Evolutionary conservation across 2,329 filamentous ascomycete genomes (phyloP), one percentile per base, ranked within the genome.

Genomic region (Aureobasidium melanogenum): DNA sequence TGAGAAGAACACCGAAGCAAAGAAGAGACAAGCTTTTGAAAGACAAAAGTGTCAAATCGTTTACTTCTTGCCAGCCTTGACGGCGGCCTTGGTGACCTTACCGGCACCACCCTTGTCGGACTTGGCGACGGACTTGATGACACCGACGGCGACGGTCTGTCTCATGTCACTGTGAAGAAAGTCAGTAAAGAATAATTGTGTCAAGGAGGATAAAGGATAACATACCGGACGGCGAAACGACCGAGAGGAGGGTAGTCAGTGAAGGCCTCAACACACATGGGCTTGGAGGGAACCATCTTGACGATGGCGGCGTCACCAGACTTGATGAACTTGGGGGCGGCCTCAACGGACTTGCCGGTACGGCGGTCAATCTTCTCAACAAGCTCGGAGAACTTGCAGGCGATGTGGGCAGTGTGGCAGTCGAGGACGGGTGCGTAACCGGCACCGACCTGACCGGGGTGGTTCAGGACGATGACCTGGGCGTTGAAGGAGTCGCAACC

Each of bases 221-320:
- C 79, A 89, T 93, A 50, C 47, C 47, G 93, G 86, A 99, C 94
- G 80, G 94, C 94, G 87, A 99, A 99, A 88, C 94, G 93, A 80
- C 94, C 94, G 74, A 99, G 91, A 80, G 94, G 94, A 76, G 94
- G 93, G 86, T 97, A 99, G 77, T 97, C 91, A 75, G 92, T 97
- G 91, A 97, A 99, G 73, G 94, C 84, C 91, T 99, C 94, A 81
- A 99, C 94, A 82, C 94, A 99, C 94, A 99, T 99, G 79, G 94
- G 94, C 92, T 99, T 99, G 84, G 93, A 97, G 79, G 94, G 94
- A 85, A 97, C 78, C 94, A 99, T 97, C 91, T 97, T 97, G 84
- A 99, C 94, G 83, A 99, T 99, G 80, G 93, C 93, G 72, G 94
- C 93, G 80, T 99, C 94, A 88, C 94, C 94, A 75, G 93, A 97